Conservation (phyloP, 441 rosid species). For the Daphne laureola region DNA sequence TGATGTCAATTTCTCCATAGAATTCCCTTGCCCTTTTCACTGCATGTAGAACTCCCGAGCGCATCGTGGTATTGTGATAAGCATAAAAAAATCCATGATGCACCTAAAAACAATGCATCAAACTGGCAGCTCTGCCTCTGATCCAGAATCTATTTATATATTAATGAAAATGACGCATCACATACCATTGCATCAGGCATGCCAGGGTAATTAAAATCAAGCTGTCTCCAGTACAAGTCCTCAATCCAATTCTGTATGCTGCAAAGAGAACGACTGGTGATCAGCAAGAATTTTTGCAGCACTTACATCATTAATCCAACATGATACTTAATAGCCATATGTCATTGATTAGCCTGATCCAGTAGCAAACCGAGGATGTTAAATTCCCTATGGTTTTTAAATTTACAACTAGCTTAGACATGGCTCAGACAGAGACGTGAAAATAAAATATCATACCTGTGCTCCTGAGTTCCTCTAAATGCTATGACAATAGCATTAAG, state of each 20-base stretch:
- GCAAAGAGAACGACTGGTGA: constrained; percentile 11
- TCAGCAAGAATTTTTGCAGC: neutral
- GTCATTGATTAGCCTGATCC: too few relatives aligned
- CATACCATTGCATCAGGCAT: constrained; percentile 90
- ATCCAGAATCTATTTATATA: too few relatives aligned
- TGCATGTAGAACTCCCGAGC: constrained; percentile 58
- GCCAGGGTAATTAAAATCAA: constrained; percentile 79
- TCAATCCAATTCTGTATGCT: constrained; percentile 86
- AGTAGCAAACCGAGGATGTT: too few relatives aligned
- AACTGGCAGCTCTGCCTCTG: too few relatives aligned
- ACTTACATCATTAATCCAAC: too few relatives aligned
- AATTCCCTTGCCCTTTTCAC: constrained; percentile 36
- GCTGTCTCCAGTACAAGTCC: constrained; percentile 85
- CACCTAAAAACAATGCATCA: constrained; percentile 31
- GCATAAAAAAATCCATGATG: constrained; percentile 82
- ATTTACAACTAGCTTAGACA: too few relatives aligned
- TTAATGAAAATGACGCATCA: neutral
- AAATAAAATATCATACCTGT: constrained; percentile 32
- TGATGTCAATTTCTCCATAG: constrained; percentile 54
- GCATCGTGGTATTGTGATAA: constrained; percentile 70
- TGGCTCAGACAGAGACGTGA: neutral
- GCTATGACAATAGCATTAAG: constrained; percentile 73
- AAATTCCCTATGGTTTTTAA: too few relatives aligned
- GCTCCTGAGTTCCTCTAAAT: constrained; percentile 87
- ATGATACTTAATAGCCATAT: too few relatives aligned